Evolutionary conservation across 108 stramenopile species (phyloP), one percentile per base, ranked within the genome.

Genomic region (Parietichytrium sp.): DNA sequence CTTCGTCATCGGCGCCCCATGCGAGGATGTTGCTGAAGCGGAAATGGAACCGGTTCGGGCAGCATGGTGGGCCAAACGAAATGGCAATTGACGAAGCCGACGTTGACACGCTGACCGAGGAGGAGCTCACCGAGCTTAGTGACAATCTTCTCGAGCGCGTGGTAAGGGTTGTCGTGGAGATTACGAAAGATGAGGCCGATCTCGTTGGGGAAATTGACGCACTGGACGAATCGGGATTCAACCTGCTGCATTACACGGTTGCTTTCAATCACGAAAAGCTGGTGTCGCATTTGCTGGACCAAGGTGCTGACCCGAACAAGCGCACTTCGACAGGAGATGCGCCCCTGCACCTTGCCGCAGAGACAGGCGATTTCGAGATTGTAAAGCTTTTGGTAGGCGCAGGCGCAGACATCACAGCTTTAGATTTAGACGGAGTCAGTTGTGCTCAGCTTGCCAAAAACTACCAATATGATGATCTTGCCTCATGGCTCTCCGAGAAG

Each of bases 1-100:
- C n/a, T n/a, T n/a, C n/a, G n/a, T n/a, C n/a, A n/a, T n/a, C n/a
- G n/a, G n/a, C n/a, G n/a, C n/a, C n/a, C n/a, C n/a, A n/a, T n/a
- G n/a, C n/a, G n/a, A n/a, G n/a, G n/a, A n/a, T n/a, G 0, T 27
- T 72, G 33, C 61, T 72, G 10, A 72, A 72, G 42, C 61, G 61
- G 38, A 72, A 72, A 45, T 42, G 61, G 42, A 72, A 42, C 42
- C 61, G 61, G 61, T 72, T n/a, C 61, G 38, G 13, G 61, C 38
- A 12, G 61, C 61, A 10, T 13, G 8, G 6, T 45, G 10, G 3
- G 25, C 38, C 2, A 25, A 36, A 72, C 38, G 38, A 16, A 42
- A 72, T 33, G 61, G 45, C 61, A n/a, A 25, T 31, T 6, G 61
- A 72, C 8, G 61, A 72, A n/a, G 38, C 38, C 15, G 61, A 72